These are phyloP conservation scores for Colletotrichum camelliae DNA, from an alignment of 2,329 filamentous ascomycete genomes.

Conservation along the genomic window DNA sequence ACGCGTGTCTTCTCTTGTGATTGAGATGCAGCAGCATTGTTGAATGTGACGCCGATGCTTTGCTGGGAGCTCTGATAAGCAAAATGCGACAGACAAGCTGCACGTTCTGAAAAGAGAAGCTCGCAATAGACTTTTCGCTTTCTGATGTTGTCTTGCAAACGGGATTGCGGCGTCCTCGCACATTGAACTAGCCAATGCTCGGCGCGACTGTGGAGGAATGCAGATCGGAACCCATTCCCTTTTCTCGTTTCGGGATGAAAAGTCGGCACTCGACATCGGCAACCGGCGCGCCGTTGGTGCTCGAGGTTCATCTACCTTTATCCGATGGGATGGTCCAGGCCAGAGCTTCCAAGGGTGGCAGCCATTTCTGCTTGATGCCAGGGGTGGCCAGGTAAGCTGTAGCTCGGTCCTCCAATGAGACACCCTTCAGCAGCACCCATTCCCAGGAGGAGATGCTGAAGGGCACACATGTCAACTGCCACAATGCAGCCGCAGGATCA, in stretches of 20 bases:
- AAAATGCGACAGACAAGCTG: neutral
- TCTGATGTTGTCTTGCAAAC: neutral
- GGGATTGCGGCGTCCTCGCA: neutral
- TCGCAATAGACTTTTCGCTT: neutral
- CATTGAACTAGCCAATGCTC: neutral
- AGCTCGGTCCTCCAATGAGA: neutral
- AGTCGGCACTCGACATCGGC: slow-evolving; percentile 1
- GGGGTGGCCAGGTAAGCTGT: neutral
- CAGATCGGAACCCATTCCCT: neutral
- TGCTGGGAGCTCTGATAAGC: neutral
- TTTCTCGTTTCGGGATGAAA: neutral
- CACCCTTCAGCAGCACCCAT: neutral
- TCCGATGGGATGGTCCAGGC: neutral
- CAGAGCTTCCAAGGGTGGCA: neutral
- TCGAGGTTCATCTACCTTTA: neutral
- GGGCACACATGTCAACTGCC: neutral
- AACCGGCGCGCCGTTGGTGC: neutral
- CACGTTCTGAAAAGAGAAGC: neutral
- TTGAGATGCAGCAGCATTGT: neutral
- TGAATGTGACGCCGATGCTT: neutral
- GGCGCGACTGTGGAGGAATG: neutral
- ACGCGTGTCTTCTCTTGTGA: neutral
- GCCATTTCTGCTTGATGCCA: neutral
- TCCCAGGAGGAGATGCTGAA: neutral
- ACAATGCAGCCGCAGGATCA: neutral